These are phyloP conservation scores for Aureobasidium sp. DNA, from an alignment of 2,329 filamentous ascomycete genomes.

Conservation along the genomic window DNA sequence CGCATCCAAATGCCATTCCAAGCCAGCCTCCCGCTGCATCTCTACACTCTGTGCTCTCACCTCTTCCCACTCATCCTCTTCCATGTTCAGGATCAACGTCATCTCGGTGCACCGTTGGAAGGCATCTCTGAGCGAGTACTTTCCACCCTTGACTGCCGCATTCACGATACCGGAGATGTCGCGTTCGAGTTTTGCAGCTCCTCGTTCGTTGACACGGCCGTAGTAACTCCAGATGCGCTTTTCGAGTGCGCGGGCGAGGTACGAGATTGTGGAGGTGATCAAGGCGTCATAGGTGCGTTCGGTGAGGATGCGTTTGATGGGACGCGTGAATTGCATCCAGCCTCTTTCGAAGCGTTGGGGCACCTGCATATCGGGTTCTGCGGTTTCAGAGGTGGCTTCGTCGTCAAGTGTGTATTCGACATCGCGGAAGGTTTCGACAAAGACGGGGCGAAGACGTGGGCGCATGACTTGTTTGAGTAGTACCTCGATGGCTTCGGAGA, in stretches of 20 bases:
- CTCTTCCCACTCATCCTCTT: conserved; percentile 91
- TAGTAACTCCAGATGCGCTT: conserved; percentile 77
- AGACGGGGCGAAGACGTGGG: conserved; percentile 69
- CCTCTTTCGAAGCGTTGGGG: conserved; percentile 70
- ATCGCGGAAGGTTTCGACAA: conserved; percentile 85
- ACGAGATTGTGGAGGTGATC: conserved; percentile 61
- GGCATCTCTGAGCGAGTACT: conserved; percentile 67
- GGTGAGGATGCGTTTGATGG: conserved; percentile 77
- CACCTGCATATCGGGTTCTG: conserved; percentile 51
- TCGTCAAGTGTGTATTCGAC: conserved; percentile 67
- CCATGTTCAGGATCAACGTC: conserved; percentile 83
- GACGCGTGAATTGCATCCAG: conserved; percentile 79
- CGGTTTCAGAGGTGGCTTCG: conserved; percentile 35
- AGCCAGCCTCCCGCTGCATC: conserved; percentile 48
- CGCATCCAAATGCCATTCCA: conserved; percentile 61
- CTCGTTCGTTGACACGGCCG: conserved; percentile 69
- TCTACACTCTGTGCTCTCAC: conserved; percentile 34
- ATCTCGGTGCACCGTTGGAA: conserved; percentile 74
- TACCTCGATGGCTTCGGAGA: conserved; percentile 75
- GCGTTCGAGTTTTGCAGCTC: conserved; percentile 73
- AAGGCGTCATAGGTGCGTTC: conserved; percentile 66
- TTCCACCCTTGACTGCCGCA: conserved; percentile 55
- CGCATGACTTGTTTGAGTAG: conserved; percentile 84
- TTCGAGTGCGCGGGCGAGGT: conserved; percentile 72
- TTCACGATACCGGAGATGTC: conserved; percentile 70